Conservation (phyloP, 139 green algal genomes). For the Nannochloris sp. region DNA sequence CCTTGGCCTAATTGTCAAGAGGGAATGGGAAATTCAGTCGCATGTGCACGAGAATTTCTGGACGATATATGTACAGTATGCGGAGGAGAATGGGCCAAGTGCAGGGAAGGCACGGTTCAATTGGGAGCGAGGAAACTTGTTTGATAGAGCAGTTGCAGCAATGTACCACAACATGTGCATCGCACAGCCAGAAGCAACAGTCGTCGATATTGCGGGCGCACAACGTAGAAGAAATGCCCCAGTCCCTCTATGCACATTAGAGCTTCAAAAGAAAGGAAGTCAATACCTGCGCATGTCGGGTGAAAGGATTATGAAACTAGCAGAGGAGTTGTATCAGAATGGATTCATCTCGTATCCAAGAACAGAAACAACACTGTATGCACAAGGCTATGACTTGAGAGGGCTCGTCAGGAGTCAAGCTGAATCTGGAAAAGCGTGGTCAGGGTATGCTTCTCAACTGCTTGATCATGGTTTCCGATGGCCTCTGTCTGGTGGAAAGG, state of each 20-base stretch:
- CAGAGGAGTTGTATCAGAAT: slow-evolving; percentile 94
- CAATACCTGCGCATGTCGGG: slow-evolving; percentile 59
- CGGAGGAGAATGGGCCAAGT: not conserved
- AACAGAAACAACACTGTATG: slow-evolving; percentile 91
- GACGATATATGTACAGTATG: slow-evolving; percentile 54
- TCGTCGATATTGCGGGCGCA: slow-evolving; percentile 30
- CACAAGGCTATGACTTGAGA: slow-evolving; percentile 32
- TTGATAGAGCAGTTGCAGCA: slow-evolving; percentile 64
- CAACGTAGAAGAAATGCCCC: slow-evolving; percentile 54
- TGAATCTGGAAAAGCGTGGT: slow-evolving; percentile 39
- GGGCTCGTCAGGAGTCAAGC: slow-evolving; percentile 49
- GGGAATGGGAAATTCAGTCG: slow-evolving; percentile 84
- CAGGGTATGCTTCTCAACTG: slow-evolving; percentile 47
- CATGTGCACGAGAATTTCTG: slow-evolving; percentile 92
- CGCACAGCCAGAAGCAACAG: slow-evolving; percentile 32
- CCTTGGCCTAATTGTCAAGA: slow-evolving; percentile 92
- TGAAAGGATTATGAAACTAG: slow-evolving; percentile 85
- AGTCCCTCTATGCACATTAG: slow-evolving; percentile 83
- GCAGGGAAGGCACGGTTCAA: slow-evolving; percentile 45
- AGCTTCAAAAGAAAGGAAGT: slow-evolving; percentile 88
- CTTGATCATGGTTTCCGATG: slow-evolving; percentile 35
- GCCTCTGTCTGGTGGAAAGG: slow-evolving; percentile 63
- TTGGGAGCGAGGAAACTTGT: slow-evolving; percentile 74
- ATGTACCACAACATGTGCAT: slow-evolving; percentile 63
- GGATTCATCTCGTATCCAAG: slow-evolving; percentile 94